Evolutionary conservation across 305 asterid genomes (phyloP).

Genomic region (Fraxinus latifolia): DNA sequence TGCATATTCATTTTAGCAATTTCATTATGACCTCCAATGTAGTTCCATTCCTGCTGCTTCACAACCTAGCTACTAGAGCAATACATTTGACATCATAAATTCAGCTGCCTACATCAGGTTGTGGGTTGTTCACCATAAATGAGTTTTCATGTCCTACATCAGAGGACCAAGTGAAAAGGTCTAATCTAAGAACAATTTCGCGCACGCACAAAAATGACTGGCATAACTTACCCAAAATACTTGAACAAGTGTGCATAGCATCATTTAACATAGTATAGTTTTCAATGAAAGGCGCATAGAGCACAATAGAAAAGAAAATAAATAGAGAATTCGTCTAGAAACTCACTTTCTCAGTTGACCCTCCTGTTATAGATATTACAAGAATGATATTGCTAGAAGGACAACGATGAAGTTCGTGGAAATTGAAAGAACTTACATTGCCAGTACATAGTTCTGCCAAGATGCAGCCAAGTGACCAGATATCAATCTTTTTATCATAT

Average conservation of each 20-base stretch:
- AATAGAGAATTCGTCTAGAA: background rate
- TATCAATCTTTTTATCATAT: conserved; percentile 86
- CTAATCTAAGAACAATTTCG: background rate
- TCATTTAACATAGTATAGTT: background rate
- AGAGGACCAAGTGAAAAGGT: background rate
- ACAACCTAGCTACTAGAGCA: background rate
- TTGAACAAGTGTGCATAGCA: background rate
- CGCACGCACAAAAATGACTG: background rate
- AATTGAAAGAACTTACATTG: conserved; percentile 63
- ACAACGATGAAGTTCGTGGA: background rate
- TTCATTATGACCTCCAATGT: background rate
- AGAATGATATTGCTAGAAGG: background rate
- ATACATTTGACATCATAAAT: background rate
- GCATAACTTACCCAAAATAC: background rate
- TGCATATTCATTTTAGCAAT: background rate
- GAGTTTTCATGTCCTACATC: background rate
- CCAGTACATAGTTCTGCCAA: conserved; percentile 99
- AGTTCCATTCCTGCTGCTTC: background rate
- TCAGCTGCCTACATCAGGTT: background rate
- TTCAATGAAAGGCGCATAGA: background rate
- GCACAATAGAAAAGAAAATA: background rate
- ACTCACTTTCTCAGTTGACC: background rate
- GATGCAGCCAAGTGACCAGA: conserved; percentile 99
- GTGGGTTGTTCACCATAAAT: background rate
- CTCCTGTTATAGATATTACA: background rate